Percentiles rank a stretch among this genome's conserved stretches.
Evolutionary conservation across 2,329 filamentous ascomycete species (phyloP).

Genomic region (Epichloe elymi): DNA sequence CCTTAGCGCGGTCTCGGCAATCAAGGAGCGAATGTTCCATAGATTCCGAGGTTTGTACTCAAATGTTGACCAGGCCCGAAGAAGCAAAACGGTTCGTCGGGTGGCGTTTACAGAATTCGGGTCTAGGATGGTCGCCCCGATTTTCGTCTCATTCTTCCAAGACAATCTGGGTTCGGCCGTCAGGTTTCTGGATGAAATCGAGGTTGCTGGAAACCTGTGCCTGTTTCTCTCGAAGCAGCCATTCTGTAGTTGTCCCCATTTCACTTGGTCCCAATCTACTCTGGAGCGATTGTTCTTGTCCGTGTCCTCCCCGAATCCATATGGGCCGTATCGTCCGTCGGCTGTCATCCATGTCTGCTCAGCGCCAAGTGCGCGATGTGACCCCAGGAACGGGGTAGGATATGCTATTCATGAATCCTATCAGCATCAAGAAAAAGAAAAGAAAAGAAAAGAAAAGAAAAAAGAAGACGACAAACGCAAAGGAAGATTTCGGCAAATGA

Average conservation of each 20-base stretch:
- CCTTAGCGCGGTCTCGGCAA: slow-evolving; percentile 46
- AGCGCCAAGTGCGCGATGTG: slow-evolving; percentile 17
- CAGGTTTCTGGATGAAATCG: not conserved
- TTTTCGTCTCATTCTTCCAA: not conserved
- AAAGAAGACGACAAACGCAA: not conserved
- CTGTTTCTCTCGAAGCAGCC: not conserved
- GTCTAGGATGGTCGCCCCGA: not conserved
- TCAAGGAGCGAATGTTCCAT: slow-evolving; percentile 49
- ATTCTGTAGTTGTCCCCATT: not conserved
- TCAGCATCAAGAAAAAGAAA: not conserved
- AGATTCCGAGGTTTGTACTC: slow-evolving; percentile 47
- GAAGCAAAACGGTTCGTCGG: slow-evolving; percentile 13
- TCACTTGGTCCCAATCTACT: slow-evolving; percentile 17
- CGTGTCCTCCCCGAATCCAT: slow-evolving; percentile 17
- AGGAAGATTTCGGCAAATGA: not conserved
- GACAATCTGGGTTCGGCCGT: not conserved
- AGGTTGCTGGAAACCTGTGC: not conserved
- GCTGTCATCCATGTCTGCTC: slow-evolving; percentile 18
- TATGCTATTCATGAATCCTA: slow-evolving; percentile 11
- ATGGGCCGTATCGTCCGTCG: slow-evolving; percentile 15
- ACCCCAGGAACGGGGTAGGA: slow-evolving; percentile 18
- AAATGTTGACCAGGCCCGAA: slow-evolving; percentile 28
- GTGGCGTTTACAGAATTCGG: slow-evolving; percentile 9
- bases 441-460: not conserved
- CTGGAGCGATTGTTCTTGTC: slow-evolving; percentile 12